Percentiles rank a stretch among this genome's conserved stretches.
Conservation (phyloP, 305 asterid genomes). For the Rubia tinctorum region DNA sequence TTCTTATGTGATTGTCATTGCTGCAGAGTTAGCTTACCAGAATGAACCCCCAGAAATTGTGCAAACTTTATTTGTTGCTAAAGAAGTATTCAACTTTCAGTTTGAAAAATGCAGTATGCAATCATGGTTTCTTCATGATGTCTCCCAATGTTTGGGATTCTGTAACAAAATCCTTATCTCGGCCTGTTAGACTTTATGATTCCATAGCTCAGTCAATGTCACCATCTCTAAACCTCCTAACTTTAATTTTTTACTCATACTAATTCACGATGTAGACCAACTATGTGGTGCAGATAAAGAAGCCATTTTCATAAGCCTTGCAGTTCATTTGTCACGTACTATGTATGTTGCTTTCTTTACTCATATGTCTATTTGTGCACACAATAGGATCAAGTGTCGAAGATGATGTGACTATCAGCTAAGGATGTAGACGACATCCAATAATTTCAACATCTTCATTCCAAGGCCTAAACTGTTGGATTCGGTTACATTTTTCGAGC, state of each 20-base stretch:
- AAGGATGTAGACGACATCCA: constrained; percentile 28
- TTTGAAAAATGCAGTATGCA: constrained; percentile 46
- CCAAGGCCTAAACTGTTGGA: constrained; percentile 31
- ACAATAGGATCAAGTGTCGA: constrained; percentile 31
- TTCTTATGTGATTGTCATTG: no score
- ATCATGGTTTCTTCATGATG: constrained; percentile 65
- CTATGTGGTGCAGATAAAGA: constrained; percentile 18
- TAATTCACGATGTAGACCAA: constrained; percentile 3
- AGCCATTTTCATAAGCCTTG: constrained; percentile 22
- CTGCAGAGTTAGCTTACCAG: no score
- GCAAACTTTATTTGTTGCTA: not conserved
- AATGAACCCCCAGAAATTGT: not conserved
- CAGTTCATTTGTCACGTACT: not conserved
- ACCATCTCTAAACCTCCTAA: constrained; percentile 34
- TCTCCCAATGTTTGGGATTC: constrained; percentile 53
- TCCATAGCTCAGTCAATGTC: constrained; percentile 12
- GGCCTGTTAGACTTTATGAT: constrained; percentile 34
- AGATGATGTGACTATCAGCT: constrained; percentile 43
- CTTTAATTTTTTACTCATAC: constrained; percentile 9
- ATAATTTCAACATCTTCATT: constrained; percentile 36
- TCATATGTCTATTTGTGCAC: not conserved
- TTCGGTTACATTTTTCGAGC: constrained; percentile 55
- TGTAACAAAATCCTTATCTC: constrained; percentile 18
- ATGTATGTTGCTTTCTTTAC: not conserved
- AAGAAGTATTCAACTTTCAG: constrained; percentile 15